Percentiles rank a stretch among this genome's conserved stretches.
Conservation (phyloP, 139 green algal genomes). For the Micractinium sp. region DNA sequence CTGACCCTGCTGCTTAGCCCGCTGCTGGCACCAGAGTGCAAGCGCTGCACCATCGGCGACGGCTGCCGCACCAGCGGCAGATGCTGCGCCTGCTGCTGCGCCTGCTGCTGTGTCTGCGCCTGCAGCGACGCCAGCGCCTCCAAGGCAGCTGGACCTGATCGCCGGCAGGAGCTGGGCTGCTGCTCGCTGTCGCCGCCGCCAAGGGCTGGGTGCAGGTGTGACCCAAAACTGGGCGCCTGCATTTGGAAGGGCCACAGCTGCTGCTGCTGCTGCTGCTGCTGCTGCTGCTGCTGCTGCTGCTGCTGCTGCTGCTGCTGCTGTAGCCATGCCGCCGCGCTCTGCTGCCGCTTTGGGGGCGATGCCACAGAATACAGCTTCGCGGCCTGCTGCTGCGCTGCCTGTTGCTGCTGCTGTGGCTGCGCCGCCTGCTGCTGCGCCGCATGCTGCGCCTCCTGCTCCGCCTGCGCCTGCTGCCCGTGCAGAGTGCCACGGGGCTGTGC, state of each 20-base stretch:
- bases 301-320: background rate
- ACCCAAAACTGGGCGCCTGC: background rate
- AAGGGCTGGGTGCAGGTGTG: background rate
- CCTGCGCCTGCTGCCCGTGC: background rate
- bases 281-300: background rate
- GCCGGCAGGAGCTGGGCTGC: background rate
- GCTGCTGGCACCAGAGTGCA: background rate
- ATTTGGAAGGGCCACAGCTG: background rate
- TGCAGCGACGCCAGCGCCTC: constrained; percentile 23
- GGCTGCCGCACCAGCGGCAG: background rate
- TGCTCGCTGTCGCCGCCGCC: background rate
- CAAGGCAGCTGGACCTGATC: background rate
- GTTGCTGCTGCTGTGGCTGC: background rate
- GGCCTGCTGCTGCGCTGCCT: background rate
- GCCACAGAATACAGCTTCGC: background rate
- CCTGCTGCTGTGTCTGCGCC: background rate
- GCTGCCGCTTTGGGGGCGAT: background rate
- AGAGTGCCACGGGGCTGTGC: background rate
- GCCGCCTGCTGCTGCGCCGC: background rate
- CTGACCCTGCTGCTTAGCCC: background rate
- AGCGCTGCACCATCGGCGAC: background rate
- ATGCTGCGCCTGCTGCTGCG: background rate
- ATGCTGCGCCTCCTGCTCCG: background rate
- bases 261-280: background rate
- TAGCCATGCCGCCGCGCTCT: background rate